A percentile compares a stretch with the other conserved stretches of the same genome.
These are phyloP conservation scores for Scenedesmus sp. DNA, from an alignment of 163 green algal species.

Conservation along the genomic window DNA sequence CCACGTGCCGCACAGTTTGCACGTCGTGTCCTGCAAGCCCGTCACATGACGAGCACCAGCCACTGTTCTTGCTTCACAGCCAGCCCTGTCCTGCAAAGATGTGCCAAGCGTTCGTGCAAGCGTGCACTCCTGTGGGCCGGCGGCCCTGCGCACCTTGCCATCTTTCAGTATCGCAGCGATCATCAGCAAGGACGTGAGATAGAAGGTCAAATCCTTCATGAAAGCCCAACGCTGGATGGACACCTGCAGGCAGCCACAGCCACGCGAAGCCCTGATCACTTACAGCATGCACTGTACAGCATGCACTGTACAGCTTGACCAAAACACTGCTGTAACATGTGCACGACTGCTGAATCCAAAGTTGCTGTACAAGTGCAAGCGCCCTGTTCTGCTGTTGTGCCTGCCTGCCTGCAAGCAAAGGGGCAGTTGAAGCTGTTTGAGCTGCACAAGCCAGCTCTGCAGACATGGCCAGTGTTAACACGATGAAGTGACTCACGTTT, in stretches of 20 bases:
- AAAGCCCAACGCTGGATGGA: conserved; percentile 61
- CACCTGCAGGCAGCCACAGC: conserved; percentile 45
- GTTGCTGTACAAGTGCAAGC: background rate
- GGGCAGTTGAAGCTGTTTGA: background rate
- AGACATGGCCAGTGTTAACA: background rate
- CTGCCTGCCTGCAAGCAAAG: background rate
- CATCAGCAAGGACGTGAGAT: conserved; percentile 65
- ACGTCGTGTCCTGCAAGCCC: no score
- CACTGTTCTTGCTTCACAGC: background rate
- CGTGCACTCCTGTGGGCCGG: background rate
- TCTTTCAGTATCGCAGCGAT: conserved; percentile 65
- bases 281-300: background rate
- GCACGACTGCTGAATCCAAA: background rate
- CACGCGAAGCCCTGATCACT: background rate
- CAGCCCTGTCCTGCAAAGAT: background rate
- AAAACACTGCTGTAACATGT: background rate
- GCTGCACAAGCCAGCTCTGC: background rate
- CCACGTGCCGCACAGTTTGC: no score
- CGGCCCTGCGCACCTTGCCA: conserved; percentile 55
- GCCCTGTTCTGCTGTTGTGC: background rate
- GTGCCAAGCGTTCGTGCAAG: background rate
- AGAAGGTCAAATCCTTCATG: conserved; percentile 83
- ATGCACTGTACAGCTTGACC: background rate
- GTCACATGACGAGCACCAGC: no score
- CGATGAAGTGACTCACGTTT: conserved; percentile 28